Evolutionary conservation across 2,329 filamentous ascomycete genomes (phyloP).

Genomic region (Phialocephala sp.): DNA sequence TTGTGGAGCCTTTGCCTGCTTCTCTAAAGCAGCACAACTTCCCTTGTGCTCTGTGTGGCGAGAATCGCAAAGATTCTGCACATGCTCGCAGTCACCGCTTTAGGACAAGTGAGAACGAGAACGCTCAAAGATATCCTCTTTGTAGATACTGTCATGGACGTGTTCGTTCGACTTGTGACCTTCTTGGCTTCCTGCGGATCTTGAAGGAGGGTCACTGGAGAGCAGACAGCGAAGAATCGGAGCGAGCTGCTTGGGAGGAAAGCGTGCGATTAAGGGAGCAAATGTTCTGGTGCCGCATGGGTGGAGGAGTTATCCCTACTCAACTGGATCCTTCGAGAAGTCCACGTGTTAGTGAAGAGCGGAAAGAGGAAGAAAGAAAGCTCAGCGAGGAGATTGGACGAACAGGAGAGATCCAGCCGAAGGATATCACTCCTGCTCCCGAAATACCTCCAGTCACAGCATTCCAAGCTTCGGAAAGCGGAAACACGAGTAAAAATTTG

Average conservation of each 20-base stretch:
- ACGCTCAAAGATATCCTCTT: constrained; percentile 85
- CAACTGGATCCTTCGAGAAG: constrained; percentile 35
- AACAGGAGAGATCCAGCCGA: constrained; percentile 40
- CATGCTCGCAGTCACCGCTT: constrained; percentile 87
- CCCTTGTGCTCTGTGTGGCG: constrained; percentile 84
- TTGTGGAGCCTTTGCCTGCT: constrained; percentile 85
- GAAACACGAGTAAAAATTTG: too few relatives aligned
- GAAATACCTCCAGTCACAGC: constrained; percentile 19
- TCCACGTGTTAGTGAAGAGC: constrained; percentile 39
- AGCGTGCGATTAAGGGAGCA: constrained; percentile 86
- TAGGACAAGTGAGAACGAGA: constrained; percentile 84
- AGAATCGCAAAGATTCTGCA: constrained; percentile 71
- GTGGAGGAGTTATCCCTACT: constrained; percentile 82
- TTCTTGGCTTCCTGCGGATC: constrained; percentile 88
- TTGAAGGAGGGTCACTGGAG: constrained; percentile 93
- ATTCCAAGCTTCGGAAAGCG: constrained; percentile 1
- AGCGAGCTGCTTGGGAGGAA: constrained; percentile 93
- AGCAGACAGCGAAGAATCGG: constrained; percentile 80
- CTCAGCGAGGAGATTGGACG: constrained; percentile 39
- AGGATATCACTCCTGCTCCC: constrained; percentile 38
- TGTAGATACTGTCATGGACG: constrained; percentile 87
- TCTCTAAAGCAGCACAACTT: constrained; percentile 50
- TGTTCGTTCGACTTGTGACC: constrained; percentile 88
- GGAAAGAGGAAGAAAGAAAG: constrained; percentile 39
- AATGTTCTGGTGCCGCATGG: constrained; percentile 96